Evolutionary conservation across 345 rosid species (phyloP).

Genomic region (Gossypium turneri): DNA sequence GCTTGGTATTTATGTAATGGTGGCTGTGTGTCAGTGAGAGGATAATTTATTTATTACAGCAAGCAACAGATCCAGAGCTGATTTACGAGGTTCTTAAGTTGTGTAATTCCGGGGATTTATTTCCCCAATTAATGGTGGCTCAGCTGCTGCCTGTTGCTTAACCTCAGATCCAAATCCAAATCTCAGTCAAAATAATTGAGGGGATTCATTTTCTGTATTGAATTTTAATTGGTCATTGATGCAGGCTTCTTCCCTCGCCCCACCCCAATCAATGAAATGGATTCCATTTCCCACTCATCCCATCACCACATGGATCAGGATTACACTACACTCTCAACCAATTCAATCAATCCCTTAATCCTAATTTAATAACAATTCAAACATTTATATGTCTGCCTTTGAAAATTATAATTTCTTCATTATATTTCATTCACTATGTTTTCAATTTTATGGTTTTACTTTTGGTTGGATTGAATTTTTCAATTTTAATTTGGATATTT

Average conservation of each 20-base stretch:
- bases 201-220: not conserved
- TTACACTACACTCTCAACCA: not conserved
- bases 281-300: not conserved
- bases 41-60: not conserved
- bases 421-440: too few relatives aligned
- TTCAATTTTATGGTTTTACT: too few relatives aligned
- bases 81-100: conserved; percentile 1
- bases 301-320: not conserved
- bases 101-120: not conserved
- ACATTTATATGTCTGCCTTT: not conserved
- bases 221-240: conserved; percentile 1
- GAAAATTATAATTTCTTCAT: too few relatives aligned
- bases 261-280: conserved; percentile 10
- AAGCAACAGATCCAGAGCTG: not conserved
- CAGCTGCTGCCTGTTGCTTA: not conserved
- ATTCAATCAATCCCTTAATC: not conserved
- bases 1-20: not conserved
- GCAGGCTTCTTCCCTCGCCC: conserved; percentile 2
- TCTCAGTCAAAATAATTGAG: conserved; percentile 11
- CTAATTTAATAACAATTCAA: not conserved
- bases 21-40: not conserved
- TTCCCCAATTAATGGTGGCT: not conserved
- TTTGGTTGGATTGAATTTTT: too few relatives aligned
- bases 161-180: conserved; percentile 2
- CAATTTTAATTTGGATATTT: too few relatives aligned